These are phyloP conservation scores for Aquilaria yunnanensis DNA, from an alignment of 345 rosid genomes.

Conservation along the genomic window DNA sequence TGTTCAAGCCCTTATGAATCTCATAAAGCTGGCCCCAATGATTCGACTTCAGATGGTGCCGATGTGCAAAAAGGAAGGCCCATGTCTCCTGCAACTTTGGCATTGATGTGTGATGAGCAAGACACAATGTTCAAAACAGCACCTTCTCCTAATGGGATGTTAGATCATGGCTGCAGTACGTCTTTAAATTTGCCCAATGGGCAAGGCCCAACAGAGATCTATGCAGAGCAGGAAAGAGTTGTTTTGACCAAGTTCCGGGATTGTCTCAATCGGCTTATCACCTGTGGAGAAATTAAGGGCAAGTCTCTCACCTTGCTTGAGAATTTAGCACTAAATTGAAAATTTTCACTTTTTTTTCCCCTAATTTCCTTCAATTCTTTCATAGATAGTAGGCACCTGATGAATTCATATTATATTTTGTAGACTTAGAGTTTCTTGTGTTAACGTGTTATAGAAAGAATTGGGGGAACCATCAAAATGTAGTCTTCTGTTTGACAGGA, in stretches of 20 bases:
- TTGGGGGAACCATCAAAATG: too few species aligned
- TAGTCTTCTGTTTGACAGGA: too few species aligned
- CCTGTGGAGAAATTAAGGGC: constrained; percentile 86
- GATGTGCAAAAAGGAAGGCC: constrained; percentile 69
- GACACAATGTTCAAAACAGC: constrained; percentile 75
- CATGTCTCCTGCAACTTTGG: constrained; percentile 97
- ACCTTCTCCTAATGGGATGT: constrained; percentile 55
- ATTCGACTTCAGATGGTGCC: constrained; percentile 44
- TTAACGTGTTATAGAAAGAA: too few species aligned
- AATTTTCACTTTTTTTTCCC: too few species aligned
- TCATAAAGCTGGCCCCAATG: constrained; percentile 43
- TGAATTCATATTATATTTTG: too few species aligned
- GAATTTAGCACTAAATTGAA: not conserved
- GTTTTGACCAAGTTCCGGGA: constrained; percentile 76
- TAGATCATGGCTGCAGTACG: constrained; percentile 39
- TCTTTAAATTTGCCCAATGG: constrained; percentile 44
- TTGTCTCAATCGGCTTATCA: constrained; percentile 79
- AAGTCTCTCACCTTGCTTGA: constrained; percentile 20
- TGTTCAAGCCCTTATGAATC: constrained; percentile 47
- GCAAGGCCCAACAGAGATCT: constrained; percentile 52
- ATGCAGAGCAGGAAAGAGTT: constrained; percentile 79
- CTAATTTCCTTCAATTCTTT: too few species aligned
- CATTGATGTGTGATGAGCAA: constrained; percentile 97
- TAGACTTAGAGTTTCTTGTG: too few species aligned
- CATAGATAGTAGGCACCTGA: too few species aligned